Percentiles rank a stretch among this genome's conserved stretches.
Conservation (phyloP, 78 protist species). For the Neovahlkampfia damariscottae region DNA sequence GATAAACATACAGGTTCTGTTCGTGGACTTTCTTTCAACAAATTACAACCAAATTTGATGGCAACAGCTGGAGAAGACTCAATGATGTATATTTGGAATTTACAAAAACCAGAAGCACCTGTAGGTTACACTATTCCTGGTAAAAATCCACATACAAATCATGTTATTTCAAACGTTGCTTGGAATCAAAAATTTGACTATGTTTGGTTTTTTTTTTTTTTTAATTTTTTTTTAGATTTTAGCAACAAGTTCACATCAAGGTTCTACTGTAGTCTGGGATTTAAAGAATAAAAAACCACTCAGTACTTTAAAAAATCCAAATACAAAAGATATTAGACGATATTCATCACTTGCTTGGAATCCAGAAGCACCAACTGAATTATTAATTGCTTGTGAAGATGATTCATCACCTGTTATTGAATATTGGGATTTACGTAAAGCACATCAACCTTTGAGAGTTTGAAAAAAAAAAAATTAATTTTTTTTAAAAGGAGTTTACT, state of each 20-base stretch:
- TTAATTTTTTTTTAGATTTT: slow-evolving; percentile 41
- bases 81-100: slow-evolving; percentile 51
- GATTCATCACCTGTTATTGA: slow-evolving; percentile 70
- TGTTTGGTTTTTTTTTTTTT: neutral
- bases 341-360: slow-evolving; percentile 68
- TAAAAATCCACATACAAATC: slow-evolving; percentile 16
- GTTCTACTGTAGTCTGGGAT: slow-evolving; percentile 70
- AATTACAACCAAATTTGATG: slow-evolving; percentile 37
- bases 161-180: slow-evolving; percentile 55
- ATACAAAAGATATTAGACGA: neutral
- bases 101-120: slow-evolving; percentile 44
- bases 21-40: slow-evolving; percentile 57
- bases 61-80: slow-evolving; percentile 67
- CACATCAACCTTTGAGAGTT: slow-evolving; percentile 51
- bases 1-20: slow-evolving; percentile 49
- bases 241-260: slow-evolving; percentile 56
- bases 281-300: slow-evolving; percentile 47
- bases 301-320: slow-evolving; percentile 36
- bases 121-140: slow-evolving; percentile 33
- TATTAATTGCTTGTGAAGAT: slow-evolving; percentile 73
- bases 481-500: too few relatives aligned
- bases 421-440: slow-evolving; percentile 81
- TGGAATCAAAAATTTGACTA: slow-evolving; percentile 79
- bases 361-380: slow-evolving; percentile 71
- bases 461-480: too few relatives aligned